Evolutionary conservation across 495 filamentous ascomycete genomes (phyloP).

Genomic region (Cryomyces minteri): DNA sequence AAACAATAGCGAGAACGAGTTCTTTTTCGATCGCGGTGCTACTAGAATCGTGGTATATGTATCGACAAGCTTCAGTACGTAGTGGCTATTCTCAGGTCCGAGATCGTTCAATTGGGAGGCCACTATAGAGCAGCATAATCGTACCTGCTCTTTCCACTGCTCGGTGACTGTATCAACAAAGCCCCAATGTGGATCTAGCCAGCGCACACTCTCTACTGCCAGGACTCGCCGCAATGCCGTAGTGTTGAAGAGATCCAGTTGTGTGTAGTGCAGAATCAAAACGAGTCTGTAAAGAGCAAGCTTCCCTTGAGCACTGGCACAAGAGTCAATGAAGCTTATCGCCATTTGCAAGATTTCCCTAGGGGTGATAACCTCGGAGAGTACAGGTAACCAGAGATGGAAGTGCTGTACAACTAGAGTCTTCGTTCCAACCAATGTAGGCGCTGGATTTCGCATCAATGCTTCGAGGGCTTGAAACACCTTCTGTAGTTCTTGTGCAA

Average conservation of each 20-base stretch:
- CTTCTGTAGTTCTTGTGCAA: slow-evolving; percentile 63
- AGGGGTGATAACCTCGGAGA: slow-evolving; percentile 52
- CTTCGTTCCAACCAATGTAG: slow-evolving; percentile 79
- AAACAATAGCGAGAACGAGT: slow-evolving; percentile 68
- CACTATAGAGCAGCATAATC: slow-evolving; percentile 78
- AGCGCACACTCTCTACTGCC: slow-evolving; percentile 65
- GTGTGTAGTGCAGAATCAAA: slow-evolving; percentile 76
- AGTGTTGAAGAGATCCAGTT: slow-evolving; percentile 57
- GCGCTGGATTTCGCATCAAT: slow-evolving; percentile 72
- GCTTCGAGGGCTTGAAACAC: slow-evolving; percentile 81
- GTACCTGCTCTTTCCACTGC: slow-evolving; percentile 85
- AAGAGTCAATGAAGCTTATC: slow-evolving; percentile 85
- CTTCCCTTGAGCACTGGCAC: slow-evolving; percentile 74
- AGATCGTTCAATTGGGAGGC: slow-evolving; percentile 63
- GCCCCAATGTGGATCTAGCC: slow-evolving; percentile 93
- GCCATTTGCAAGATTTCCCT: slow-evolving; percentile 84
- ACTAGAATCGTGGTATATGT: slow-evolving; percentile 67
- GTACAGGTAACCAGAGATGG: slow-evolving; percentile 86
- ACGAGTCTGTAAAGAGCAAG: slow-evolving; percentile 87
- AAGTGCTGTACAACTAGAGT: slow-evolving; percentile 93
- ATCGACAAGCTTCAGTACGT: slow-evolving; percentile 77
- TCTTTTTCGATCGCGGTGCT: slow-evolving; percentile 41
- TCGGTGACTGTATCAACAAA: slow-evolving; percentile 48
- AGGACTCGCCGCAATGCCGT: slow-evolving; percentile 54
- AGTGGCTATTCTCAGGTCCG: slow-evolving; percentile 64